Base-by-base conservation (phyloP, 2,329 filamentous ascomycete genomes). In the Ceratocystis harringtonii region DNA sequence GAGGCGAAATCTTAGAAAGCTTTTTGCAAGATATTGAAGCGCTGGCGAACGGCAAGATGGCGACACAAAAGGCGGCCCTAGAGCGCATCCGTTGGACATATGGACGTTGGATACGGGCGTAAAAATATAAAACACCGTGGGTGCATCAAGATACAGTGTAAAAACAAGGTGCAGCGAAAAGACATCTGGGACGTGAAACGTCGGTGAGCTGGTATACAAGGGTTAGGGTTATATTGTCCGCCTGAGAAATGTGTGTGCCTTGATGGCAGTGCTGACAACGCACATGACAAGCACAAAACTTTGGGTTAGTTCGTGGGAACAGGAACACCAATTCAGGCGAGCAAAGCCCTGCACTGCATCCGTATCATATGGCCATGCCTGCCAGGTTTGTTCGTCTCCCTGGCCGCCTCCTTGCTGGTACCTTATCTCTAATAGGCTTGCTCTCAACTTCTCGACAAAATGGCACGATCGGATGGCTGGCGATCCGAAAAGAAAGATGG, bases 1-100 rank as follows among this genome's bases (percentile, higher is more conserved):
- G 90, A 0, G 79, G 82, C 1, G 83, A 89, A 55, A 82, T 95
- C 12, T 85, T 87, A 71, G 84, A 86, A 70, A 92, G 96, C 71
- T 96, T 99, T 71, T 76, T 91, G 65, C 89, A 95, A 74, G 94
- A 99, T 72, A 78, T 96, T 43, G 84, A 88, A 67, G 92, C 96
- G 71, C 78, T 99, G 61, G 84, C 90, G 22, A 91, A 96, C 72
- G 85, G 92, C 69, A 87, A 85, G 70, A 90, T 90, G 2, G 82
- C 86, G 71, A 82, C 85, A 70, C 92, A 97, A 77, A 80, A 86
- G 67, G 86, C 84, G 73, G 88, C 92, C 55, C 77, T 96, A 64
- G 84, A 92, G 70, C 82, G 94, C 67, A 90, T 97, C 70, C 81
- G 89, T 68, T 97, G 94, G 92, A 88, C 88, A 3, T 97, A 96